Conservation (phyloP, 1,284 basidiomycete genomes). For the Microstroma glucosiphilum region DNA sequence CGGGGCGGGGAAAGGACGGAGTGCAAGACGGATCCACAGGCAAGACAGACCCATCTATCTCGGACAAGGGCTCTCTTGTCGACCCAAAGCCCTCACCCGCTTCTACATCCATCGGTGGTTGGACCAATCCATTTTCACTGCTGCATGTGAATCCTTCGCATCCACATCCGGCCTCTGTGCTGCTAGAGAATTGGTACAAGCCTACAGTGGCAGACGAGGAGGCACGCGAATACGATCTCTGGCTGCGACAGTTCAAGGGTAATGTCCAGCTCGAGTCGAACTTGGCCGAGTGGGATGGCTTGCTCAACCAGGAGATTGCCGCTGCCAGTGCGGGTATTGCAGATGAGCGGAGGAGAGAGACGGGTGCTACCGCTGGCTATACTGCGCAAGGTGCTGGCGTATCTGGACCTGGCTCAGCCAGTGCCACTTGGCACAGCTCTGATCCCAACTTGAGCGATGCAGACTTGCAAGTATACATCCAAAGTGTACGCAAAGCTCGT, state of each 20-base stretch:
- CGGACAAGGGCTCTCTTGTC: conserved; percentile 7
- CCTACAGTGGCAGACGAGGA: conserved; percentile 11
- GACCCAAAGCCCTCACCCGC: neutral
- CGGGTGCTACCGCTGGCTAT: neutral
- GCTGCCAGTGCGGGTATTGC: conserved; percentile 4
- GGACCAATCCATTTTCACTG: conserved; percentile 4
- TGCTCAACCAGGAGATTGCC: neutral
- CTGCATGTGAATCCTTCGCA: neutral
- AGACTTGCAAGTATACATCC: too few species aligned
- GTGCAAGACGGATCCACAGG: too few species aligned
- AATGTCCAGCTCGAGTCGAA: neutral
- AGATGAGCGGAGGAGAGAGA: neutral
- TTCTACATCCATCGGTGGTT: neutral
- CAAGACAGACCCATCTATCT: conserved; percentile 2
- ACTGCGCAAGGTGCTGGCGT: conserved; percentile 7
- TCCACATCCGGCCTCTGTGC: neutral
- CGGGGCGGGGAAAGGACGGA: neutral
- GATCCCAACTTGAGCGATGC: too few species aligned
- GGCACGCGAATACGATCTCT: conserved; percentile 14
- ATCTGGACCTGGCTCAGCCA: conserved; percentile 18
- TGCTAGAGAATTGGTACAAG: neutral
- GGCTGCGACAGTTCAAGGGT: conserved; percentile 14
- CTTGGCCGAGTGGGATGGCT: too few species aligned
- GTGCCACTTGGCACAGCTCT: too few species aligned
- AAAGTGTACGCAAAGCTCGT: too few species aligned